Percentiles rank a stretch among this genome's conserved stretches.
Conservation (phyloP, 352 stramenopile genomes). For the Phytophthora fragariaefolia region DNA sequence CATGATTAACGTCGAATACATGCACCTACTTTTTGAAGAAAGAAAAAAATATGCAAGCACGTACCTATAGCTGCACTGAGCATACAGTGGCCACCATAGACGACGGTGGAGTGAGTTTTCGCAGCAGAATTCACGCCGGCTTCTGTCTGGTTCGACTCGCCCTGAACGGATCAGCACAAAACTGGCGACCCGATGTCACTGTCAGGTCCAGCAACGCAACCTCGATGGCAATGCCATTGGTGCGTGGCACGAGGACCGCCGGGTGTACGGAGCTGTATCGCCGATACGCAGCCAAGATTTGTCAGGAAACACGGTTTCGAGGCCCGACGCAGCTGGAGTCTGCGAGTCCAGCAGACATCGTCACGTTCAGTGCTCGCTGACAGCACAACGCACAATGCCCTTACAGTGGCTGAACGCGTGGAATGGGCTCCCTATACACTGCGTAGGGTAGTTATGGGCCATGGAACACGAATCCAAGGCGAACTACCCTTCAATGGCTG, state of each 20-base stretch:
- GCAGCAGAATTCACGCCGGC: background rate
- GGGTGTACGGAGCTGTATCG: conserved; percentile 6
- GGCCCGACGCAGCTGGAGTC: conserved; percentile 11
- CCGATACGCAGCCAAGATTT: conserved; percentile 9
- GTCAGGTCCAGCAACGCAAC: background rate
- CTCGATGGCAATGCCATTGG: conserved; percentile 20
- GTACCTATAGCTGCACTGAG: too few species aligned
- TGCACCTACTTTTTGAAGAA: too few species aligned
- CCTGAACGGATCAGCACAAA: conserved; percentile 5
- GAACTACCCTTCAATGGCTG: too few species aligned
- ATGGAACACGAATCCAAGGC: too few species aligned
- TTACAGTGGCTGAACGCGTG: background rate
- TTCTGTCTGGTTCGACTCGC: background rate
- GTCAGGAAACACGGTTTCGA: conserved; percentile 16
- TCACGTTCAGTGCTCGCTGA: background rate
- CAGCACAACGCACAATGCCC: background rate
- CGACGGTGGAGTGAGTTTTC: too few species aligned
- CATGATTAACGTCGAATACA: too few species aligned
- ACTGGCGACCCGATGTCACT: conserved; percentile 1
- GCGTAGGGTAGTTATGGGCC: too few species aligned
- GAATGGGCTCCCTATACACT: too few species aligned
- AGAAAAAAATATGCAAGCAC: too few species aligned
- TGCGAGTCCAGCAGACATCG: background rate
- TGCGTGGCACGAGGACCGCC: conserved; percentile 14
- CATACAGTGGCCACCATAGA: too few species aligned